Evolutionary conservation across 78 protist species (phyloP).

Genomic region (Pelomyxa schiedti): DNA sequence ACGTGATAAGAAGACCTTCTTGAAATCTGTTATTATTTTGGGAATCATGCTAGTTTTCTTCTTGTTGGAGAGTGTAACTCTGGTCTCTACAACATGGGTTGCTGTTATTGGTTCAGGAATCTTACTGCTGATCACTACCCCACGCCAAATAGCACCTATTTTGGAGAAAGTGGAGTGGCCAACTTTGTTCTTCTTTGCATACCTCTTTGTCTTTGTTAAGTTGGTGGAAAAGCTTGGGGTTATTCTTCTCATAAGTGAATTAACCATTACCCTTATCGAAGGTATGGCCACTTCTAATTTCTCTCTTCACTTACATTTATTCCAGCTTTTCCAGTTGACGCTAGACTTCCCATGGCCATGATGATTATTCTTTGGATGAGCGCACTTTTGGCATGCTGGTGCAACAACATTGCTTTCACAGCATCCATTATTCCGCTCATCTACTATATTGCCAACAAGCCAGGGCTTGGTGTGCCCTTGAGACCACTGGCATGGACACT

Average conservation of each 20-base stretch:
- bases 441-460: slow-evolving; percentile 19
- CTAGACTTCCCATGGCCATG: slow-evolving; percentile 35
- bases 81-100: slow-evolving; percentile 35
- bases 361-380: slow-evolving; percentile 45
- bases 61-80: slow-evolving; percentile 20
- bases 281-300: neutral
- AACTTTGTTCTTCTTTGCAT: slow-evolving; percentile 48
- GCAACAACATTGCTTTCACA: no score
- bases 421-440: slow-evolving; percentile 37
- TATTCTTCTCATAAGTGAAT: neutral
- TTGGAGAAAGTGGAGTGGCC: slow-evolving; percentile 53
- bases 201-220: slow-evolving; percentile 27
- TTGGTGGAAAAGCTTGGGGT: slow-evolving; percentile 48
- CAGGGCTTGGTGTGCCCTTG: slow-evolving; percentile 10
- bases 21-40: neutral
- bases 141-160: neutral
- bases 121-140: slow-evolving; percentile 10
- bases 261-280: neutral
- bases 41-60: slow-evolving; percentile 22
- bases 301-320: no score
- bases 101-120: slow-evolving; percentile 36
- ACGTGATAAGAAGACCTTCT: neutral
- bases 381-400: slow-evolving; percentile 33
- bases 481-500: slow-evolving; percentile 58
- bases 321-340: no score